Conservation (phyloP, 2,329 filamentous ascomycete genomes). For the Exserohilum rostratum region DNA sequence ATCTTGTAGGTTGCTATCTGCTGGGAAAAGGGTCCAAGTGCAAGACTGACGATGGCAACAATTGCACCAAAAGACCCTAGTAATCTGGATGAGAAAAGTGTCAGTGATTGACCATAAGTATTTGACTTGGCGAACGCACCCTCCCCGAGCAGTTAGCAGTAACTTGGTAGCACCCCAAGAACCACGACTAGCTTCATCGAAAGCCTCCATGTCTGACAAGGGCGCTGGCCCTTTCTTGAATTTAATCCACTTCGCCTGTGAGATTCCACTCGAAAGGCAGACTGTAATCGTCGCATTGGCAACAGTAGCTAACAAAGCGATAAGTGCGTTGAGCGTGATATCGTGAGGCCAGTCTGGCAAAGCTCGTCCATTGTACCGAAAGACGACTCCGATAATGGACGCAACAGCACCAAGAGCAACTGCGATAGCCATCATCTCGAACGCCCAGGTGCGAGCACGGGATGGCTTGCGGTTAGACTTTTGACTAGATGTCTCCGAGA, state of each 20-base stretch:
- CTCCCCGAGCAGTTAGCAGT: slow-evolving; percentile 12
- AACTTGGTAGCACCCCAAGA: slow-evolving; percentile 17
- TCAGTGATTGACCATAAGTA: background rate
- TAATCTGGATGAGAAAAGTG: slow-evolving; percentile 1
- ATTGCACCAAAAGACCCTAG: slow-evolving; percentile 20
- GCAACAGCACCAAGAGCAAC: slow-evolving; percentile 14
- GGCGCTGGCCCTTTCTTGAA: slow-evolving; percentile 13
- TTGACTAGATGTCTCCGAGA: slow-evolving; percentile 14
- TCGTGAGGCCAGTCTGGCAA: slow-evolving; percentile 20
- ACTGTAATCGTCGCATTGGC: slow-evolving; percentile 21
- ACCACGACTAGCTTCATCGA: slow-evolving; percentile 22
- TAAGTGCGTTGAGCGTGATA: slow-evolving; percentile 21
- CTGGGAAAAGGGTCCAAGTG: slow-evolving; percentile 19
- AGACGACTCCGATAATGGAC: slow-evolving; percentile 16
- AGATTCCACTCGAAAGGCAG: slow-evolving; percentile 19
- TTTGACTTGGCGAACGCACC: slow-evolving; percentile 6
- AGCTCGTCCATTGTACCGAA: slow-evolving; percentile 18
- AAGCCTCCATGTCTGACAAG: slow-evolving; percentile 18
- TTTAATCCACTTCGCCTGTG: slow-evolving; percentile 20
- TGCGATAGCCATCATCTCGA: slow-evolving; percentile 16
- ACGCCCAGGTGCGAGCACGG: slow-evolving; percentile 11
- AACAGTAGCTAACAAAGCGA: slow-evolving; percentile 19
- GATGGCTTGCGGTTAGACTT: slow-evolving; percentile 9
- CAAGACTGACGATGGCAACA: slow-evolving; percentile 15
- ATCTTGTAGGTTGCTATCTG: slow-evolving; percentile 20